phyloP scores from a whole-genome alignment of 345 rosid genomes.

The Citrus inodora region DNA sequence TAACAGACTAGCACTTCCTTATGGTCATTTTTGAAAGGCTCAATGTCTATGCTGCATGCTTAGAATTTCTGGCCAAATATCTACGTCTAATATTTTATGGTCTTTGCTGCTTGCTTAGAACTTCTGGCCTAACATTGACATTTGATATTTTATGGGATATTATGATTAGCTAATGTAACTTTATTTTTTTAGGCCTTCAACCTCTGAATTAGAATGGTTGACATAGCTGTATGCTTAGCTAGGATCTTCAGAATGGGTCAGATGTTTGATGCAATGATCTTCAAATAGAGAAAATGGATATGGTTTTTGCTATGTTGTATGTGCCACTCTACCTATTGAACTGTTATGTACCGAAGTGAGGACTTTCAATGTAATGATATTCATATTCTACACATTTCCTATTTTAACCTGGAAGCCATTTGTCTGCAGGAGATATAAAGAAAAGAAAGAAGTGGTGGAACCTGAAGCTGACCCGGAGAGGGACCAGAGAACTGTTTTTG shows the following conservation, averaged over 20 bases:
- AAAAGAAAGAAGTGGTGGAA: slow-evolving; percentile 72
- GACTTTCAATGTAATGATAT: not conserved
- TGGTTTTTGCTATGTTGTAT: not conserved
- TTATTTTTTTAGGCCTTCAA: not conserved
- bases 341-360: not conserved
- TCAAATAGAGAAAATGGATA: not conserved
- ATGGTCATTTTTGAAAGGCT: not conserved
- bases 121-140: not conserved
- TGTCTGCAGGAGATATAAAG: slow-evolving; percentile 61
- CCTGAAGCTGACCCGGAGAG: slow-evolving; percentile 97
- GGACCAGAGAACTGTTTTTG: slow-evolving; percentile 96
- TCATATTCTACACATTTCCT: not conserved
- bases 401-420: not conserved
- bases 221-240: not conserved
- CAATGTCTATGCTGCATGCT: not conserved
- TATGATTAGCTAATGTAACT: not conserved
- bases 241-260: not conserved
- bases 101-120: not conserved
- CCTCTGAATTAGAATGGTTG: not conserved
- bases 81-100: not conserved
- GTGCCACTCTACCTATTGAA: not conserved
- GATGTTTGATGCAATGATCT: not conserved
- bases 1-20: not conserved
- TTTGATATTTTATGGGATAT: not conserved
- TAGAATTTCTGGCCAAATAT: not conserved